Conservation (phyloP, 2,329 filamentous ascomycete species). For the Fusarium musae region DNA sequence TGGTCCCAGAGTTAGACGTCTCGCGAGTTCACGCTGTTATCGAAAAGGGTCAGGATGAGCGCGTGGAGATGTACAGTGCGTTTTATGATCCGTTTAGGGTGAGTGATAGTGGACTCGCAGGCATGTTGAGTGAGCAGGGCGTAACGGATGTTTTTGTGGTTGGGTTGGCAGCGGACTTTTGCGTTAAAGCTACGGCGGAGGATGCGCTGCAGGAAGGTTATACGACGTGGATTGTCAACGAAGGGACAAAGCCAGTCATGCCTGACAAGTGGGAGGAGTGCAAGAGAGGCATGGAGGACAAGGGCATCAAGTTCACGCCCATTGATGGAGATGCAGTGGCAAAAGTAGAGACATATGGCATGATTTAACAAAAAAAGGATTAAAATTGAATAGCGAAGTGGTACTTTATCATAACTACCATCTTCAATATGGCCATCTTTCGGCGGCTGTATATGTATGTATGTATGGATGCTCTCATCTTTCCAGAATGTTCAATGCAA, state of each 20-base stretch:
- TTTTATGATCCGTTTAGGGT: slow-evolving; percentile 84
- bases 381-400: slow-evolving; percentile 36
- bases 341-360: slow-evolving; percentile 28
- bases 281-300: slow-evolving; percentile 63
- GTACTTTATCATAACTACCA: slow-evolving; percentile 29
- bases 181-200: slow-evolving; percentile 83
- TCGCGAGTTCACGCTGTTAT: slow-evolving; percentile 72
- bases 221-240: slow-evolving; percentile 77
- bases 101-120: slow-evolving; percentile 71
- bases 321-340: slow-evolving; percentile 37
- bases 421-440: slow-evolving; percentile 23
- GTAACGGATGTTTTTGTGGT: slow-evolving; percentile 87
- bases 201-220: slow-evolving; percentile 84
- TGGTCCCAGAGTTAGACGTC: slow-evolving; percentile 77
- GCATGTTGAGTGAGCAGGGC: slow-evolving; percentile 62
- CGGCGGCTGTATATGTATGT: slow-evolving; percentile 35
- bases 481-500: slow-evolving; percentile 46
- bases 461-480: slow-evolving; percentile 40
- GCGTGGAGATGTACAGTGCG: slow-evolving; percentile 93
- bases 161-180: slow-evolving; percentile 89
- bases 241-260: slow-evolving; percentile 81
- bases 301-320: slow-evolving; percentile 72
- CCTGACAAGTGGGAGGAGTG: slow-evolving; percentile 65
- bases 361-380: slow-evolving; percentile 23
- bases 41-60: slow-evolving; percentile 79